Evolutionary conservation across 495 filamentous ascomycete species (phyloP).

Genomic region (Trichodelitschia bisporula): DNA sequence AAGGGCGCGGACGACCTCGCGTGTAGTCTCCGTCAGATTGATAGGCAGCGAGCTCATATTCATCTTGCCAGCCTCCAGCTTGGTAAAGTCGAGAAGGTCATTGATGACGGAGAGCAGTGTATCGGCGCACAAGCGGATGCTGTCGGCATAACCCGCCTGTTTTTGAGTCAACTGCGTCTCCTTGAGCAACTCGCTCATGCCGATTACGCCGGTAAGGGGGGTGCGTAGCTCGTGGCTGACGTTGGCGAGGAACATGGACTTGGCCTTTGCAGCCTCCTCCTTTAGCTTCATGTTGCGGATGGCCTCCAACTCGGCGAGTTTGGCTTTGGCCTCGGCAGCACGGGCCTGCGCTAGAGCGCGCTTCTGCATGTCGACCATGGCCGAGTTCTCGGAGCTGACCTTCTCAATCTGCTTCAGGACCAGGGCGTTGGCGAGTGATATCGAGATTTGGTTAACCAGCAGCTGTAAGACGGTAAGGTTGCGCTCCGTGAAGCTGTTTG

Average conservation of each 20-base stretch:
- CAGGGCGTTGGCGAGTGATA: constrained; percentile 68
- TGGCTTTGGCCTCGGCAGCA: constrained; percentile 61
- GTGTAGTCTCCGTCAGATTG: constrained; percentile 64
- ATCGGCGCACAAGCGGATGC: constrained; percentile 73
- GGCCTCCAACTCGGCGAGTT: constrained; percentile 56
- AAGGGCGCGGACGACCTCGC: constrained; percentile 64
- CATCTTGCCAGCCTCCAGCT: constrained; percentile 90
- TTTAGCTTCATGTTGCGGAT: constrained; percentile 72
- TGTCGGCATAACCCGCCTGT: constrained; percentile 79
- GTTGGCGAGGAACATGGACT: constrained; percentile 81
- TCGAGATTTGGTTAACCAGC: constrained; percentile 71
- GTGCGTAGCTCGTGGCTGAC: constrained; percentile 74
- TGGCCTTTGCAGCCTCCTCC: constrained; percentile 76
- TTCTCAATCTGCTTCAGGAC: constrained; percentile 42
- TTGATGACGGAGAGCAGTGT: constrained; percentile 85
- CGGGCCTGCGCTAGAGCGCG: constrained; percentile 54
- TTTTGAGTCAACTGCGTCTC: constrained; percentile 52
- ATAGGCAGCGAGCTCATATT: constrained; percentile 70
- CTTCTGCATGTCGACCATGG: constrained; percentile 76
- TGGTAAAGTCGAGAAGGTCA: constrained; percentile 81
- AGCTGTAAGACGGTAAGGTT: constrained; percentile 69
- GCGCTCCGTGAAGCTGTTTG: constrained; percentile 67
- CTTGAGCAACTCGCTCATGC: constrained; percentile 68
- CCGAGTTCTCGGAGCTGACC: constrained; percentile 36
- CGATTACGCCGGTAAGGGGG: constrained; percentile 73